Percentiles rank a stretch among this genome's conserved stretches.
phyloP scores from a whole-genome alignment of 345 rosid genomes.

The Brassica nigra region DNA sequence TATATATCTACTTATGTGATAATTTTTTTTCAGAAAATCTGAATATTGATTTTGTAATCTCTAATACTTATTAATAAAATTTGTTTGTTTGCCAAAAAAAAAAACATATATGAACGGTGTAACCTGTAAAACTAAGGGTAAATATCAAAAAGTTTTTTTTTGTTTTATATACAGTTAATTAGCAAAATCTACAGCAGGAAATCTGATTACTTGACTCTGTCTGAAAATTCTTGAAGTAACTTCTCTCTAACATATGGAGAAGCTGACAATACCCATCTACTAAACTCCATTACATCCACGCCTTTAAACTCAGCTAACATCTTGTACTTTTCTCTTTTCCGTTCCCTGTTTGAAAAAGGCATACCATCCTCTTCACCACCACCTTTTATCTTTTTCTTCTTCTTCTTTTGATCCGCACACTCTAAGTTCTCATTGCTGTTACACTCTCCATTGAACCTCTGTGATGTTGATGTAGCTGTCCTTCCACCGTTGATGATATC shows the following conservation, averaged over 20 bases:
- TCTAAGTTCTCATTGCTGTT: constrained; percentile 19
- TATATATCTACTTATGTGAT: too few species aligned
- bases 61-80: too few species aligned
- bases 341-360: constrained; percentile 37
- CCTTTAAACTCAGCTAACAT: constrained; percentile 64
- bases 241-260: constrained; percentile 52
- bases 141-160: too few species aligned
- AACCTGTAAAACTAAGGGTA: too few species aligned
- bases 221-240: constrained; percentile 51
- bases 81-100: too few species aligned
- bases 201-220: constrained; percentile 9
- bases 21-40: too few species aligned
- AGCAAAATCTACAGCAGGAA: constrained; percentile 2
- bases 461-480: constrained; percentile 22
- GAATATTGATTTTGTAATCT: too few species aligned
- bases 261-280: constrained; percentile 73
- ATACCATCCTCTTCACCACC: constrained; percentile 31
- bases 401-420: constrained; percentile 23
- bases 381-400: constrained; percentile 36
- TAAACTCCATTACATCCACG: constrained; percentile 68
- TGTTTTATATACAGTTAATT: constrained; percentile 7
- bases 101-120: too few species aligned
- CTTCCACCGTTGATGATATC: constrained; percentile 57
- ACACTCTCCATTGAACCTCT: constrained; percentile 10
- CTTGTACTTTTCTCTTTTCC: constrained; percentile 52